Base-by-base conservation (phyloP, 345 rosid species). In the Litchi chinensis region DNA sequence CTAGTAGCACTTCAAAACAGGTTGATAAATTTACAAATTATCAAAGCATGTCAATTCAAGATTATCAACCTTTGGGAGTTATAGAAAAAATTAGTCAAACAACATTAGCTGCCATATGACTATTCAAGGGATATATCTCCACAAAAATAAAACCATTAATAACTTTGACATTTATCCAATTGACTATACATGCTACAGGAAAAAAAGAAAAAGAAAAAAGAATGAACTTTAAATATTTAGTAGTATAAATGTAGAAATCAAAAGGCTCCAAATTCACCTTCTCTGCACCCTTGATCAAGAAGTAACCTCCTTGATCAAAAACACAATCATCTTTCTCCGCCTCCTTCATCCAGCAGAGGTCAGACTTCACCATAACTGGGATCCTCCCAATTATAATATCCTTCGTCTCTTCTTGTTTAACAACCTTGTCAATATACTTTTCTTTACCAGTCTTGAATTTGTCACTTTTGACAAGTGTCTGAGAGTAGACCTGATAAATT, bases 271-370 rank as follows among this genome's bases (percentile, higher is more conserved):
- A 76, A 80, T 82, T 84, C 77, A 89, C 98, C 92, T 95, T 95
- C 80, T 95, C 98, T 68, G 98, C 97, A 13, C 99, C 98, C 81
- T 95, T 95, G 65, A 95, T 89, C 76, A 92, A 67, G 82, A 95
- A 95, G 80, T 91, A 95, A 46, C 97, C 99, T 60, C 98, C 97
- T 21, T 88, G 95, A 76, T 95, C 99, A 87, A 88, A 95, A 60
- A 90, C 98, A 81, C 99, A 95, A 63, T 95, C 97, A 64, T 79
- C 88, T 73, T 87, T 88, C 69, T 86, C 90, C 24, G 67, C 83
- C 65, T 76, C 88, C 28, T 48, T 83, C 90, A 90, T 88, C 85
- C 97, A 90, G 83, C 97, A 95, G 22, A 92, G 88, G 22, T 88
- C 83, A 67, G 99, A 93, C 76, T 87, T 90, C 74, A 93, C 97